Evolutionary conservation across 2,329 filamentous ascomycete genomes (phyloP).

Genomic region (Sarocladium strictum): DNA sequence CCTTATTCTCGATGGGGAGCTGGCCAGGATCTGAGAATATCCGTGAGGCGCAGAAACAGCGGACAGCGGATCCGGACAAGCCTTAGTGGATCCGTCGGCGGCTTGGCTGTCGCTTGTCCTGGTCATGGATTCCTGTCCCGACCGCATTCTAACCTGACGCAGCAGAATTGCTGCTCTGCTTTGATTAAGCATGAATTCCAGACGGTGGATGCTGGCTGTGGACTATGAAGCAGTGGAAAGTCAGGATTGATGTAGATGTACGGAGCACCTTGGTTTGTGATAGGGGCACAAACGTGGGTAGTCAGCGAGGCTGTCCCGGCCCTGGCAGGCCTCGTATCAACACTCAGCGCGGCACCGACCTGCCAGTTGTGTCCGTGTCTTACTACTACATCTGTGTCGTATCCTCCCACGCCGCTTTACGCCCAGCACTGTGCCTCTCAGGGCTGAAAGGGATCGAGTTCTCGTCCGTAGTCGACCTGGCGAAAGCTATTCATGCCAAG

Average conservation of each 20-base stretch:
- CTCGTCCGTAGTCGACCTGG: no score
- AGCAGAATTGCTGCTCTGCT: neutral
- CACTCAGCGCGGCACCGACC: neutral
- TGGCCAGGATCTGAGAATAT: neutral
- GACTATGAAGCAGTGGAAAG: no score
- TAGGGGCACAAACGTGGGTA: no score
- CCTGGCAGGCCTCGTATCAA: neutral
- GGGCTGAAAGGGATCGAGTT: no score
- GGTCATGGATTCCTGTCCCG: conserved; percentile 2
- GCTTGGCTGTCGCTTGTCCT: neutral
- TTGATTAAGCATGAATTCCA: conserved; percentile 3
- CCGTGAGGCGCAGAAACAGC: neutral
- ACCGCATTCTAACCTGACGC: neutral
- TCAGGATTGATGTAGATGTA: no score
- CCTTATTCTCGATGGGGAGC: neutral
- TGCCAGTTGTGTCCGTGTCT: neutral
- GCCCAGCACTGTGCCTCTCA: no score
- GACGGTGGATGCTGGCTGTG: neutral
- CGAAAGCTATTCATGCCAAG: neutral
- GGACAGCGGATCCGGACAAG: neutral
- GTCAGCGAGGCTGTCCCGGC: no score
- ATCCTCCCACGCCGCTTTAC: neutral
- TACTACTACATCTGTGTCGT: neutral
- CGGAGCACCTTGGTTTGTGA: no score
- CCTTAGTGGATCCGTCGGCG: neutral